Conservation (phyloP, 805 yeast genomes). For the Cyberlindnera mrakii region DNA sequence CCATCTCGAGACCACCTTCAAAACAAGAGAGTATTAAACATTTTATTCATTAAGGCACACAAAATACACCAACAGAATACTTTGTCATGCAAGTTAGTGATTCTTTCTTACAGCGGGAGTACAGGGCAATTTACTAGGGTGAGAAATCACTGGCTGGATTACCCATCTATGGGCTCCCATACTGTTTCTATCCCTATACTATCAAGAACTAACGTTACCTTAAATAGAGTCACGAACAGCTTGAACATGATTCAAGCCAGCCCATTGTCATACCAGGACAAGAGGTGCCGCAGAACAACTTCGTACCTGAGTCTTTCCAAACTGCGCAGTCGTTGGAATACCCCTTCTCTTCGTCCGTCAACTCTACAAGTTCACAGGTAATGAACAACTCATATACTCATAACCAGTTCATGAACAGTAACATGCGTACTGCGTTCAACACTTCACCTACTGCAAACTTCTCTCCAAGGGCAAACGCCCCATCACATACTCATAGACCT, state of each 20-base stretch:
- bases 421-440: conserved; percentile 15
- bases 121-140: no score
- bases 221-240: conserved; percentile 9
- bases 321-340: conserved; percentile 22
- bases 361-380: conserved; percentile 18
- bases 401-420: conserved; percentile 18
- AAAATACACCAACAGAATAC: background rate
- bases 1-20: background rate
- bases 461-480: conserved; percentile 24
- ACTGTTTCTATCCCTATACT: no score
- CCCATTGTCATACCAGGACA: conserved; percentile 28
- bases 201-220: background rate
- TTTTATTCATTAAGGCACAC: background rate
- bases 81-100: no score
- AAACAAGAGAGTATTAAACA: conserved; percentile 2
- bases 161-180: no score
- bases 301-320: conserved; percentile 22
- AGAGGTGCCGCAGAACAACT: conserved; percentile 9
- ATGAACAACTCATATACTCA: conserved; percentile 12
- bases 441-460: conserved; percentile 20
- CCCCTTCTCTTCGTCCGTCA: conserved; percentile 22
- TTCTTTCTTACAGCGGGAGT: no score
- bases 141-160: no score
- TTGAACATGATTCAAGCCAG: conserved; percentile 20
- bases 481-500: conserved; percentile 11